Conservation (phyloP, 2,329 filamentous ascomycete genomes). For the Aureobasidium sp. region DNA sequence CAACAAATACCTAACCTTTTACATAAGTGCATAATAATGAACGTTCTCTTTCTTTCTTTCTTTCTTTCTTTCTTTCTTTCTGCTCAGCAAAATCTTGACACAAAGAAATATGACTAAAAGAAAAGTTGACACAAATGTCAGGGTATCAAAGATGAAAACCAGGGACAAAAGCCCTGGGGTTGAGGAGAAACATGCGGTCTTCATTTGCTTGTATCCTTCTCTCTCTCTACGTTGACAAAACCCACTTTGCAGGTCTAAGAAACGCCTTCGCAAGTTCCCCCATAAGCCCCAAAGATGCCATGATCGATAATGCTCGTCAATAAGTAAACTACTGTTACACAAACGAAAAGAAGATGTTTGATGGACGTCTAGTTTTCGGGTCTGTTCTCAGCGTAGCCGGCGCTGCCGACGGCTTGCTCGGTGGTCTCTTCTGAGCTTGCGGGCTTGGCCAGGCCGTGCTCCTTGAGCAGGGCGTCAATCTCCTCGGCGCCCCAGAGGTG, state of each 20-base stretch:
- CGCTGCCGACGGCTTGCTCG: slow-evolving; percentile 18
- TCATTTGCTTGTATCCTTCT: slow-evolving; percentile 1
- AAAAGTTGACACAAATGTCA: not conserved
- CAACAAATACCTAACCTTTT: too few relatives aligned
- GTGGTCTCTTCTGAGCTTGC: slow-evolving; percentile 11
- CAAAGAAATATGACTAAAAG: not conserved
- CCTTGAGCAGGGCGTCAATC: slow-evolving; percentile 87
- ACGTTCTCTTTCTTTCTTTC: not conserved
- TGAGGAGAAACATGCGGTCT: slow-evolving; percentile 3
- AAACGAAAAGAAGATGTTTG: slow-evolving; percentile 1
- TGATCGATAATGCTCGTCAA: slow-evolving; percentile 12
- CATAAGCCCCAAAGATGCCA: slow-evolving; percentile 6
- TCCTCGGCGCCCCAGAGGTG: slow-evolving; percentile 95
- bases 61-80: not conserved
- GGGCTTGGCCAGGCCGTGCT: slow-evolving; percentile 63
- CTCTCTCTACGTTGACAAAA: slow-evolving; percentile 9
- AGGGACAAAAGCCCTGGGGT: slow-evolving; percentile 3
- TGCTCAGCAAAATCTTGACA: not conserved
- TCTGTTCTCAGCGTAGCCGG: slow-evolving; percentile 21
- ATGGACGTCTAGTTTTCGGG: slow-evolving; percentile 16
- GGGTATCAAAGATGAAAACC: slow-evolving; percentile 9
- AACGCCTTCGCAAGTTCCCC: slow-evolving; percentile 9
- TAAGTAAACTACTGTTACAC: slow-evolving; percentile 11
- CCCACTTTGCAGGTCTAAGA: slow-evolving; percentile 15
- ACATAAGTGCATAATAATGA: not conserved